Conservation (phyloP, 139 green algal species). For the Spirogloea muscicola region DNA sequence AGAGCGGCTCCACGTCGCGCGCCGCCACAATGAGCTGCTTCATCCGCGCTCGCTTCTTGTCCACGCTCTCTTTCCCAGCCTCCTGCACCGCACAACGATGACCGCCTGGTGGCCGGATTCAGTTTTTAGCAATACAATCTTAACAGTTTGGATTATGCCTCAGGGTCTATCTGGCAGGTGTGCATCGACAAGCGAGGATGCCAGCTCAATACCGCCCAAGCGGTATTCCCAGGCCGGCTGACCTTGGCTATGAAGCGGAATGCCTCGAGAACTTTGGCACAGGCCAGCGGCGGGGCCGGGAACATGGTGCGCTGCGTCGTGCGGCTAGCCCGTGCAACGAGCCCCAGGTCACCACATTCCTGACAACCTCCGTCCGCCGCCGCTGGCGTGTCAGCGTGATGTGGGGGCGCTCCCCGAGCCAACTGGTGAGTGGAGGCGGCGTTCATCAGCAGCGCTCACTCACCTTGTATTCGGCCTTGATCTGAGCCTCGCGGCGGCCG, state of each 20-base stretch:
- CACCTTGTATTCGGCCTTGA: slow-evolving; percentile 78
- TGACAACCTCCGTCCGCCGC: no score
- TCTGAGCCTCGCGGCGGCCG: slow-evolving; percentile 70
- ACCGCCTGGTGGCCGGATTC: neutral
- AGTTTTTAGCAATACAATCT: neutral
- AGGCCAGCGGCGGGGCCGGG: slow-evolving; percentile 53
- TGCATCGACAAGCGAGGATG: no score
- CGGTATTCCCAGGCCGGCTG: neutral
- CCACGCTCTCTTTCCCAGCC: slow-evolving; percentile 14
- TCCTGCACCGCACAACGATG: no score
- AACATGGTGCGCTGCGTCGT: slow-evolving; percentile 44
- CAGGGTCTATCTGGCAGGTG: neutral
- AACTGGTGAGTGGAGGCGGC: no score
- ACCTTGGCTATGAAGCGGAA: slow-evolving; percentile 54
- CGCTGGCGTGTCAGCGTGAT: no score
- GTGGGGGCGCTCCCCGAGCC: no score
- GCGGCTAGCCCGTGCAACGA: slow-evolving; percentile 63
- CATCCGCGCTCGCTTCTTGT: slow-evolving; percentile 59
- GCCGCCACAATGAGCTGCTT: slow-evolving; percentile 79
- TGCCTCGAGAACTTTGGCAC: slow-evolving; percentile 44
- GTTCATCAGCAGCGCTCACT: no score
- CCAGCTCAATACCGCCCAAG: slow-evolving; percentile 8
- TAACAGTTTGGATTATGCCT: neutral
- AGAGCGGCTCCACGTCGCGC: slow-evolving; percentile 79
- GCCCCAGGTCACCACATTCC: slow-evolving; percentile 74